Conservation (phyloP, 2,329 filamentous ascomycete species). For the Nothopassalora personata region DNA sequence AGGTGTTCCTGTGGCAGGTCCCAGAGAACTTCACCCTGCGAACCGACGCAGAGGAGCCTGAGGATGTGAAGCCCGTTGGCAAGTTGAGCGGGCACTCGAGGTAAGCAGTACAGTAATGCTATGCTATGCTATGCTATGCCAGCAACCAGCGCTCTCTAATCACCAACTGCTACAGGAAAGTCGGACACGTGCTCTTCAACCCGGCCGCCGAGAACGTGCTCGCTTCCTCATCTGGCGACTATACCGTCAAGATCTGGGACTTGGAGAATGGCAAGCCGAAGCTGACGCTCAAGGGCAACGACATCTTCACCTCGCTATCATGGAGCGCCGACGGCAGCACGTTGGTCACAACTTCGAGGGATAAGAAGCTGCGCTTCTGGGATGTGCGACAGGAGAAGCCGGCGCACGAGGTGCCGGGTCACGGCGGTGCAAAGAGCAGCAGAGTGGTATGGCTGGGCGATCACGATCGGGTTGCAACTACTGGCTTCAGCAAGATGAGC, state of each 20-base stretch:
- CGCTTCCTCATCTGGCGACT: slow-evolving; percentile 90
- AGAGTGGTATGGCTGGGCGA: slow-evolving; percentile 96
- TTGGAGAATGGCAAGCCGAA: slow-evolving; percentile 70
- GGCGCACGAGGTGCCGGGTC: slow-evolving; percentile 76
- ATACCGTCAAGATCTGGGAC: slow-evolving; percentile 94
- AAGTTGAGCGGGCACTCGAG: slow-evolving; percentile 83
- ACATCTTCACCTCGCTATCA: slow-evolving; percentile 91
- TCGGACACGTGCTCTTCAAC: slow-evolving; percentile 97
- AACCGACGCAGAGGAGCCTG: slow-evolving; percentile 74
- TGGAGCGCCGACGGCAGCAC: slow-evolving; percentile 88
- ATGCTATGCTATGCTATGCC: too few relatives aligned
- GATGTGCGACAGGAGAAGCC: slow-evolving; percentile 90
- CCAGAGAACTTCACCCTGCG: slow-evolving; percentile 80
- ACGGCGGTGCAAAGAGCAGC: slow-evolving; percentile 94
- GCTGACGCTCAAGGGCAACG: slow-evolving; percentile 74
- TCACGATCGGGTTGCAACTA: slow-evolving; percentile 91
- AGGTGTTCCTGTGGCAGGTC: slow-evolving; percentile 94
- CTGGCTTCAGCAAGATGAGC: slow-evolving; percentile 97
- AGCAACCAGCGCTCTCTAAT: neutral
- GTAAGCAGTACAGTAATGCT: slow-evolving; percentile 39
- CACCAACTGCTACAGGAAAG: slow-evolving; percentile 60
- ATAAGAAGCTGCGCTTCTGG: slow-evolving; percentile 98
- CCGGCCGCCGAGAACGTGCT: slow-evolving; percentile 92
- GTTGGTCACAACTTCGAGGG: slow-evolving; percentile 86
- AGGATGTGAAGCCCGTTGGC: slow-evolving; percentile 72